Conservation (phyloP, 768 basidiomycete genomes). For the Boletus eberwhitei region DNA sequence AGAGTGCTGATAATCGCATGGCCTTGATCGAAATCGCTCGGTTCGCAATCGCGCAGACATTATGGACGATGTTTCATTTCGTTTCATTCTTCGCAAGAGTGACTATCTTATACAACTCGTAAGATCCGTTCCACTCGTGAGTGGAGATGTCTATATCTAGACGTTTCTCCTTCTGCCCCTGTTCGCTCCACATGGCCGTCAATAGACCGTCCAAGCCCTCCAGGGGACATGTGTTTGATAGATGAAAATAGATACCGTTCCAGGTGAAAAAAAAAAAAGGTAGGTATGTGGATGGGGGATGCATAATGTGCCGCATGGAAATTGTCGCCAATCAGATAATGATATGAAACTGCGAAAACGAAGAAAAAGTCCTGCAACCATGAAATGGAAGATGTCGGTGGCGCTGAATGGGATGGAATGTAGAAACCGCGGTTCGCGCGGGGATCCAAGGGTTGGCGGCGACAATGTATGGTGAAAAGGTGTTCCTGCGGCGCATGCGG, state of each 20-base stretch:
- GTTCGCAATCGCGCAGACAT: conserved; percentile 3
- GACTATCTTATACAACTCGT: conserved; percentile 24
- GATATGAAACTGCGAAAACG: conserved; percentile 22
- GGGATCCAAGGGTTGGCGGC: conserved; percentile 18
- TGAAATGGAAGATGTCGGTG: conserved; percentile 3
- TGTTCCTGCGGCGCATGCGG: conserved; percentile 18
- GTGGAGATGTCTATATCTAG: conserved; percentile 15
- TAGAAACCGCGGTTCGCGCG: conserved; percentile 15
- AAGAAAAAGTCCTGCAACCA: conserved; percentile 11
- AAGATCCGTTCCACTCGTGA: conserved; percentile 18
- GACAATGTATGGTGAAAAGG: conserved; percentile 16
- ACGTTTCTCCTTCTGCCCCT: conserved; percentile 9
- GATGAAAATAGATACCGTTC: conserved; percentile 32
- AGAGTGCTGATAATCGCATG: too few species aligned
- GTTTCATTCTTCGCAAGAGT: conserved; percentile 38
- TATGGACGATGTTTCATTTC: conserved; percentile 41
- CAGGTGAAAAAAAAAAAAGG: conserved; percentile 16
- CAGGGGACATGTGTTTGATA: conserved; percentile 23
- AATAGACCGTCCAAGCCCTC: conserved; percentile 20
- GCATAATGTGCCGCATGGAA: conserved; percentile 27
- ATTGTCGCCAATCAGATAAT: conserved; percentile 26
- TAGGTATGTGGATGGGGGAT: conserved; percentile 28
- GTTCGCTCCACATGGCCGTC: conserved; percentile 9
- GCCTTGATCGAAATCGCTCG: neutral
- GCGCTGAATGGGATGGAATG: neutral